Conservation (phyloP, 352 stramenopile species). For the Elongisporangium anandrum region DNA sequence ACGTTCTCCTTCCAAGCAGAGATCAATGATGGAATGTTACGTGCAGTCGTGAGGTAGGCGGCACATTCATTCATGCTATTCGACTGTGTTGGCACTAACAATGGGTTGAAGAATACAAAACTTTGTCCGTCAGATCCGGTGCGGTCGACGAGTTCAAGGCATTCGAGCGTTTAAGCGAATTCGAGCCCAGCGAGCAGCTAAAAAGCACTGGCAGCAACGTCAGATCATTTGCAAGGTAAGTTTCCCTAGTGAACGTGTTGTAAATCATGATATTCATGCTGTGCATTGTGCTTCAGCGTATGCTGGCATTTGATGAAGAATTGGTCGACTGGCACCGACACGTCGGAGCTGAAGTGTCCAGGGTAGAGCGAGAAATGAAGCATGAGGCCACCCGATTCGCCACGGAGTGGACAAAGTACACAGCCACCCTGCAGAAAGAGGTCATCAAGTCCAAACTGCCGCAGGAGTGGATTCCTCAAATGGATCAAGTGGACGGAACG, state of each 20-base stretch:
- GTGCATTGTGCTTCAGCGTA: constrained; percentile 1
- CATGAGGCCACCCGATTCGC: constrained; percentile 19
- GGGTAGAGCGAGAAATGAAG: constrained; percentile 14
- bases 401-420: constrained; percentile 29
- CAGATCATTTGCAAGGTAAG: constrained; percentile 1
- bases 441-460: constrained; percentile 27
- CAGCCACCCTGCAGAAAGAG: constrained; percentile 30
- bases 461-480: constrained; percentile 38
- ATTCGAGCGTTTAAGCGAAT: constrained; percentile 2
- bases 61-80: background rate
- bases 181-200: constrained; percentile 1
- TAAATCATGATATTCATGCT: background rate
- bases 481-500: constrained; percentile 26
- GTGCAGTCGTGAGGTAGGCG: constrained; percentile 10
- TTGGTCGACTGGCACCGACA: constrained; percentile 25
- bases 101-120: constrained; percentile 1
- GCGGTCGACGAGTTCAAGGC: background rate
- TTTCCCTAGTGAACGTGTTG: background rate
- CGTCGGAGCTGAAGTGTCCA: constrained; percentile 19
- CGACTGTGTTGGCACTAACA: background rate
- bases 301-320: constrained; percentile 12
- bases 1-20: constrained; percentile 10
- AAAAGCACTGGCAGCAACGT: background rate
- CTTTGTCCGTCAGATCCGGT: background rate
- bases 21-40: constrained; percentile 7